Conservation (phyloP, 148 eudicot species). For the Persicaria maculosa region DNA sequence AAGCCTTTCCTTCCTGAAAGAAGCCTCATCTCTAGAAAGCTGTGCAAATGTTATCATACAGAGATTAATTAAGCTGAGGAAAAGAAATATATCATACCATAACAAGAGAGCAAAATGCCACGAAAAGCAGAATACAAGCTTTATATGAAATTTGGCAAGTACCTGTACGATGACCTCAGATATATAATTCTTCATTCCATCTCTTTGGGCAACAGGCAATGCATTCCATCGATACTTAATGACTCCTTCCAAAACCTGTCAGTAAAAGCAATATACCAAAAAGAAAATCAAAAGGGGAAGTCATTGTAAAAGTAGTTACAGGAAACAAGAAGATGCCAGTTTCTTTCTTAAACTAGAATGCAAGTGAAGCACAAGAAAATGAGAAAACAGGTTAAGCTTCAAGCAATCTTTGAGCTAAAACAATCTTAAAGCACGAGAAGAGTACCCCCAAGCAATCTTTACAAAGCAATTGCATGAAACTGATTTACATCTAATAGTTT, state of each 20-base stretch:
- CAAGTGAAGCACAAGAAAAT: neutral
- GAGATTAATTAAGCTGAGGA: neutral
- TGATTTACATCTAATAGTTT: neutral
- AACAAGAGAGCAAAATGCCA: neutral
- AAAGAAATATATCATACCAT: neutral
- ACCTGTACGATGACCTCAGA: conserved; percentile 98
- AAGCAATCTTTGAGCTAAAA: neutral
- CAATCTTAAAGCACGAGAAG: neutral
- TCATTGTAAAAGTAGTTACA: neutral
- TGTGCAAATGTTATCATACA: conserved; percentile 12
- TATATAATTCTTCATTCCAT: conserved; percentile 96
- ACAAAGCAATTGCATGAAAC: neutral
- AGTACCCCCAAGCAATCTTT: neutral
- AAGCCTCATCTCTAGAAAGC: conserved; percentile 87
- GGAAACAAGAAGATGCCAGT: neutral
- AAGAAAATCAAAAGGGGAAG: neutral
- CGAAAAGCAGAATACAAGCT: neutral
- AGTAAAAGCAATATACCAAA: neutral
- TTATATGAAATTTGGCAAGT: neutral
- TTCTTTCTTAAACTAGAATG: neutral
- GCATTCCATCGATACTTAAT: conserved; percentile 98
- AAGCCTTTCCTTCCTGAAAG: conserved; percentile 86
- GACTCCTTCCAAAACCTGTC: conserved; percentile 94
- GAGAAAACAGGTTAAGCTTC: neutral
- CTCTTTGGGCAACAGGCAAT: conserved; percentile 83